A percentile compares a stretch with the other conserved stretches of the same genome.
Evolutionary conservation across 768 basidiomycete genomes (phyloP).

Genomic region (Termitomyces sp.): DNA sequence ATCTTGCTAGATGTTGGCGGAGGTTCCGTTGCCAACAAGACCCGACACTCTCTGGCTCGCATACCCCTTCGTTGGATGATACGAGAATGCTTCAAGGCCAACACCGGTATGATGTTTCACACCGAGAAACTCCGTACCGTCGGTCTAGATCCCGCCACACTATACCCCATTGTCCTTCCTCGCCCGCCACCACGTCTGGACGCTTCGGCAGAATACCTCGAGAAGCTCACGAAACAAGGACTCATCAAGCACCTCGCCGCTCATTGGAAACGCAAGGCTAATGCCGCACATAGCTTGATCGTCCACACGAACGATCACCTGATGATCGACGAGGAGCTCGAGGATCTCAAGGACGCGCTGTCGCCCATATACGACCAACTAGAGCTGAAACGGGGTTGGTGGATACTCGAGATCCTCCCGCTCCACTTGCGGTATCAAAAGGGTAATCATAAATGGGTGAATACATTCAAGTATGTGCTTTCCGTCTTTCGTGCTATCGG

Average conservation of each 20-base stretch:
- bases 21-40: conserved; percentile 43
- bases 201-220: not conserved
- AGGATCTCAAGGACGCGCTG: conserved; percentile 47
- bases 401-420: conserved; percentile 50
- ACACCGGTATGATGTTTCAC: conserved; percentile 58
- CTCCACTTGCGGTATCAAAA: conserved; percentile 27
- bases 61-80: conserved; percentile 66
- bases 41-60: conserved; percentile 37
- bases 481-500: not conserved
- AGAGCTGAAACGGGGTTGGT: conserved; percentile 37
- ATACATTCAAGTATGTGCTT: conserved; percentile 13
- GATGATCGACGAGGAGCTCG: conserved; percentile 34
- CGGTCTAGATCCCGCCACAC: conserved; percentile 34
- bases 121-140: conserved; percentile 35
- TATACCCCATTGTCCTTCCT: conserved; percentile 30
- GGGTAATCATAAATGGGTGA: conserved; percentile 22
- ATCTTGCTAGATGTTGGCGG: conserved; percentile 45
- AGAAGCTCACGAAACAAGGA: not conserved
- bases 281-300: conserved; percentile 9
- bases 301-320: not conserved
- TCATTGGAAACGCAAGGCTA: not conserved
- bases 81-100: conserved; percentile 52
- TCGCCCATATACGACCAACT: conserved; percentile 49
- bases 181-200: conserved; percentile 24
- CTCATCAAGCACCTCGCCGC: not conserved